Evolutionary conservation across 768 basidiomycete genomes (phyloP), one percentile per base, ranked within the genome.

Genomic region (Chalciporus sphaerocephalus): DNA sequence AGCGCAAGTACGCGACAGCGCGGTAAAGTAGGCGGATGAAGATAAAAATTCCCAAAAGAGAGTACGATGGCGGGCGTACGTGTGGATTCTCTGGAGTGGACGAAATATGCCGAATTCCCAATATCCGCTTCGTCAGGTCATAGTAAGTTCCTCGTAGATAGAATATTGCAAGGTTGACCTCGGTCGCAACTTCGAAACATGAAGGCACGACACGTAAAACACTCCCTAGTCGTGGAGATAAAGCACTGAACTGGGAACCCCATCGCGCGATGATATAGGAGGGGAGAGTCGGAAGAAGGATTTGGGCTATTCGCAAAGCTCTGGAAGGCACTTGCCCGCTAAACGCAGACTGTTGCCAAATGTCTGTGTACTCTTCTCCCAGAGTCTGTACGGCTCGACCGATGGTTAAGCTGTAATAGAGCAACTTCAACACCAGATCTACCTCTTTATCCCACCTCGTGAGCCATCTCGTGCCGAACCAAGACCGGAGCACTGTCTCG

Each of bases 341-440:
- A 22, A 62, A 66, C 3, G 69, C 59, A 10, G 83, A 79, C 46
- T 82, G 78, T 52, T 83, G 80, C 86, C 89, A 88, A 25, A 87
- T 82, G 56, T 86, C 85, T 1, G 88, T 91, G 56, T 93, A 93
- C 59, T 93, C 91, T 63, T 93, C 91, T n/a, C 91, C 91, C 1
- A 92, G 72, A 4, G 86, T 91, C 64, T 92, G 90, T 9, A 74
- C 76, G 13, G 83, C 90, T 68, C 80, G 73, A 43, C 87, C 87
- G 38, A 80, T 79, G 2, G 87, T 88, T 47, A 90, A 66, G 2
- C 82, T 81, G 61, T 83, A 83, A 64, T 92, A 92, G 8, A 78
- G 61, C 23, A 89, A 61, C 51, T 84, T 87, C 5, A 81, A 77
- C 4, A 74, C 43, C 4, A 90, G 67, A 45, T 87, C 86, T 28